Conservation (phyloP, 352 stramenopile genomes). For the Phytophthora nicotianae region DNA sequence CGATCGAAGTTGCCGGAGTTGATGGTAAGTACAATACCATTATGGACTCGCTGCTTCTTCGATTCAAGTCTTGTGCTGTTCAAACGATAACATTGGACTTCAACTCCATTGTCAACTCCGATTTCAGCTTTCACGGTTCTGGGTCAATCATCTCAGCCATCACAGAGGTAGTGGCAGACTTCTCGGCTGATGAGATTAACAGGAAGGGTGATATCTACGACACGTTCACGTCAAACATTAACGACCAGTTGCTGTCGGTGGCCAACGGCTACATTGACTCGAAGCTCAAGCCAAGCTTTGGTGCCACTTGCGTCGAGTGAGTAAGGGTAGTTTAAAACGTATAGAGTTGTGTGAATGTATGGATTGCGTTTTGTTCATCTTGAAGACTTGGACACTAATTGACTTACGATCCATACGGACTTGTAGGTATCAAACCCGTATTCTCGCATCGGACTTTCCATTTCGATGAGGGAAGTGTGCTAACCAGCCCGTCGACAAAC, state of each 20-base stretch:
- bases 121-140: constrained; percentile 51
- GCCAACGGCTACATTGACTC: constrained; percentile 35
- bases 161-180: constrained; percentile 45
- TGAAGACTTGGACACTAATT: too few species aligned
- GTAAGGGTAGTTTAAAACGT: neutral
- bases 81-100: constrained; percentile 43
- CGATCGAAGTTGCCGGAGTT: constrained; percentile 45
- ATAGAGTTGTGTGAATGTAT: neutral
- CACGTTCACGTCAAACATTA: constrained; percentile 38
- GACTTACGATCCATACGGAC: too few species aligned
- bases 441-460: too few species aligned
- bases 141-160: constrained; percentile 45
- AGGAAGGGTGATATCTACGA: constrained; percentile 63
- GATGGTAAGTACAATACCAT: constrained; percentile 37
- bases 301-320: constrained; percentile 42
- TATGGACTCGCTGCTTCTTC: constrained; percentile 41
- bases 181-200: constrained; percentile 55
- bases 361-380: neutral
- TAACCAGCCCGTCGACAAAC: too few species aligned
- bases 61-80: constrained; percentile 33
- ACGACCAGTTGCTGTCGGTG: constrained; percentile 47
- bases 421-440: too few species aligned
- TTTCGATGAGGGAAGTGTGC: too few species aligned
- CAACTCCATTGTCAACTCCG: constrained; percentile 46
- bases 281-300: constrained; percentile 49